Conservation (phyloP, 2,329 filamentous ascomycete species). For the Ophiocordyceps australis region DNA sequence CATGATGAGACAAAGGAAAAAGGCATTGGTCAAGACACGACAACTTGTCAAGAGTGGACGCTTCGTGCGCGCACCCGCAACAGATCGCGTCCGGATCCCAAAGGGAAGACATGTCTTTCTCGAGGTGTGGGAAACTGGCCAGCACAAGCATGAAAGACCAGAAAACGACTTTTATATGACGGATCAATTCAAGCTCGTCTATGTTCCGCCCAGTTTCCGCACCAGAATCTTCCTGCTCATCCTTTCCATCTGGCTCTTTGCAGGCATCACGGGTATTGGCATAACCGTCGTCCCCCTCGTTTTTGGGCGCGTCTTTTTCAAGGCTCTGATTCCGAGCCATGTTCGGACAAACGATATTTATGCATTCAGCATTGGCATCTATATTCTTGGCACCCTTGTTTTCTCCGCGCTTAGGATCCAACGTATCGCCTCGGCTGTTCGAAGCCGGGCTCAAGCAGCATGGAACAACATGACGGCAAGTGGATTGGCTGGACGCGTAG, state of each 20-base stretch:
- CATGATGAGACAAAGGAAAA: constrained; percentile 20
- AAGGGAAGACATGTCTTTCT: constrained; percentile 72
- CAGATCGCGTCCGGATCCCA: constrained; percentile 85
- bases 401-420: constrained; percentile 41
- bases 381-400: constrained; percentile 50
- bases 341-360: constrained; percentile 86
- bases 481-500: constrained; percentile 7
- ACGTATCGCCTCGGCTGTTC: constrained; percentile 15
- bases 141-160: constrained; percentile 39
- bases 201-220: constrained; percentile 73
- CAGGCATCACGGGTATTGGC: constrained; percentile 68
- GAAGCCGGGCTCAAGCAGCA: constrained; percentile 9
- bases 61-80: constrained; percentile 85
- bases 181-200: constrained; percentile 51
- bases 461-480: constrained; percentile 7
- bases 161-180: constrained; percentile 33
- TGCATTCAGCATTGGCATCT: constrained; percentile 81
- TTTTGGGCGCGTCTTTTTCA: constrained; percentile 66
- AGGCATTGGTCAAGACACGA: constrained; percentile 23
- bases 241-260: constrained; percentile 81
- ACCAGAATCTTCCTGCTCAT: constrained; percentile 72
- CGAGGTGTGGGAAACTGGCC: constrained; percentile 45
- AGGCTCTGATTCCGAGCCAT: constrained; percentile 49
- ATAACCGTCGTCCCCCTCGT: constrained; percentile 76
- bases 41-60: constrained; percentile 52